Conservation (phyloP, 257 asterid genomes). For the Jacaranda copaia region DNA sequence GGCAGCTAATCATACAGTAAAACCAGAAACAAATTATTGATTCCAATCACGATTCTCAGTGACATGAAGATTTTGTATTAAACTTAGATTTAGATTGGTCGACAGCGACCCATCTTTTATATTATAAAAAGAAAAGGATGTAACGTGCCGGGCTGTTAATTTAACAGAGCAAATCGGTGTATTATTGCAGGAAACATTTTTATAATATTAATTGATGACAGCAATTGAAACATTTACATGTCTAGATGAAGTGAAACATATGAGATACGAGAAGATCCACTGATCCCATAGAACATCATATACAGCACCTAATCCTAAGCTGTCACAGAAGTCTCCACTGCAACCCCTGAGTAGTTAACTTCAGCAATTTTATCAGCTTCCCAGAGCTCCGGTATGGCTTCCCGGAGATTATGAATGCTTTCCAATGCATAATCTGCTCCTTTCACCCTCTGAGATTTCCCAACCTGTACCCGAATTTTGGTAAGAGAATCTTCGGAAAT, state of each 20-base stretch:
- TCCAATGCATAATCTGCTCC: slow-evolving; percentile 93
- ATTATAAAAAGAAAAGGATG: no score
- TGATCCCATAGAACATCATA: slow-evolving; percentile 36
- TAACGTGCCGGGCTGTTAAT: not conserved
- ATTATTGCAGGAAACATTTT: slow-evolving; percentile 37
- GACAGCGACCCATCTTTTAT: not conserved
- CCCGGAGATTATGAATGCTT: slow-evolving; percentile 88
- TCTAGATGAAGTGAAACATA: slow-evolving; percentile 11
- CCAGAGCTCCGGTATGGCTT: slow-evolving; percentile 94
- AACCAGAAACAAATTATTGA: slow-evolving; percentile 36
- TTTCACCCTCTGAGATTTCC: slow-evolving; percentile 81
- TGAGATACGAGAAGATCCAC: slow-evolving; percentile 8
- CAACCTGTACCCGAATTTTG: slow-evolving; percentile 56
- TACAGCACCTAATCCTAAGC: slow-evolving; percentile 54
- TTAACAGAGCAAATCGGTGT: not conserved
- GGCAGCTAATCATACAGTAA: slow-evolving; percentile 38
- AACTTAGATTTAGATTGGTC: not conserved
- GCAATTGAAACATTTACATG: slow-evolving; percentile 43
- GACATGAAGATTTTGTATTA: slow-evolving; percentile 16
- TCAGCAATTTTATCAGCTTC: slow-evolving; percentile 69
- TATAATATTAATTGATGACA: slow-evolving; percentile 36
- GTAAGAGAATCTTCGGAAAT: not conserved
- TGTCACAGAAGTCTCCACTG: slow-evolving; percentile 87
- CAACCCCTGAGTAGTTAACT: slow-evolving; percentile 69
- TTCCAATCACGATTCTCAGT: slow-evolving; percentile 30